Evolutionary conservation across 1,284 basidiomycete genomes (phyloP), one percentile per base, ranked within the genome.

Genomic region (Ustilago bromivora): DNA sequence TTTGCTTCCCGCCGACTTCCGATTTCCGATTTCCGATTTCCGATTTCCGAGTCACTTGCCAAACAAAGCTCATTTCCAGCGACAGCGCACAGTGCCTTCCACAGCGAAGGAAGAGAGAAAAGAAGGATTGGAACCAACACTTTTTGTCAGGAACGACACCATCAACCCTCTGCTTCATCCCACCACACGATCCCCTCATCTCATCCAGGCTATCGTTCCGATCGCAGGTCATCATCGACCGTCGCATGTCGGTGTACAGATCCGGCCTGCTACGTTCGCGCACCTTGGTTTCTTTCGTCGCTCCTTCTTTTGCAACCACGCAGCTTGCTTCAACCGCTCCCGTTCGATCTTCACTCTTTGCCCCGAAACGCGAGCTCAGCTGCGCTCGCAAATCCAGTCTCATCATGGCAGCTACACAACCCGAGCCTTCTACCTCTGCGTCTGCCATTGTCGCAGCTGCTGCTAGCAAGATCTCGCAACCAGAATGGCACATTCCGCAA

Each of bases 391-490:
- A 58, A 23, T 73, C 66, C 19, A 61, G 52, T 9, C 65, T 69
- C 58, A 67, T 76, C 61, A 76, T 76, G 74, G 68, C 74, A 53
- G 69, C 74, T 4, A 54, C 69, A 35, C 70, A 76, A 11, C n/a
- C 65, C 52, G 69, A 72, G 35, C 38, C 69, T 1, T 72, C 74
- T 8, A 41, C 57, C 3, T 71, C 65, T 11, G 57, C 57, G 1
- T 43, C 67, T 8, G 51, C 55, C 28, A 38, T 61, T 15, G 56
- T 47, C 17, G 58, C 47, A 10, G 54, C 65, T 12, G 12, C 61
- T 28, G 57, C 66, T 19, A 55, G 54, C 62, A 77, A 72, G 63
- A 56, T 73, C 28, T 62, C 64, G 17, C 75, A 77, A 40, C 75
- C 75, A 3, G 59, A 66, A 61, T 77, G 75, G 75, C 63, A 77